Conservation (phyloP, 768 basidiomycete genomes). For the Pholiota microspora region DNA sequence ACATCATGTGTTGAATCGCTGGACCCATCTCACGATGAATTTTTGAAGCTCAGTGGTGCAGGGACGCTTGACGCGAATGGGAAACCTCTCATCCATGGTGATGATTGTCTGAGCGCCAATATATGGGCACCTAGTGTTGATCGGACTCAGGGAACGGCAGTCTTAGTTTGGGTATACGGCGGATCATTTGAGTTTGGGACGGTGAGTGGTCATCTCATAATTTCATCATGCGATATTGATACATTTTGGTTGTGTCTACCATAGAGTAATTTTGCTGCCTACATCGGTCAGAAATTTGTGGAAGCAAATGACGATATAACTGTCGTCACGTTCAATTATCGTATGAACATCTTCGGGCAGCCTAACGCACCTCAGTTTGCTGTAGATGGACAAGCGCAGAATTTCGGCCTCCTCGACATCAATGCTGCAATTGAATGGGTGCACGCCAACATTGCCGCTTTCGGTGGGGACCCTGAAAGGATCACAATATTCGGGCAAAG, state of each 20-base stretch:
- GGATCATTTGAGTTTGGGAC: constrained; percentile 35
- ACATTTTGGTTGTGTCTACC: not conserved
- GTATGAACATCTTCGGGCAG: constrained; percentile 37
- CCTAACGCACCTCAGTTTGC: constrained; percentile 37
- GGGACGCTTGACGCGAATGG: constrained; percentile 15
- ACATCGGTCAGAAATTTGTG: constrained; percentile 30
- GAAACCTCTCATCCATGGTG: constrained; percentile 27
- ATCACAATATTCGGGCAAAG: constrained; percentile 36
- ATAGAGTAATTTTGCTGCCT: constrained; percentile 28
- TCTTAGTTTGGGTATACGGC: constrained; percentile 37
- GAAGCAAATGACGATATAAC: constrained; percentile 32
- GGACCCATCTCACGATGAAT: constrained; percentile 18
- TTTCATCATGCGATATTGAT: too few species aligned
- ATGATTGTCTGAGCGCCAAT: constrained; percentile 36
- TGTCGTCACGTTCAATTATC: constrained; percentile 37
- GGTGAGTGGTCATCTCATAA: constrained; percentile 18
- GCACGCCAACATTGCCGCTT: constrained; percentile 43
- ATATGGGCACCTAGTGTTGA: constrained; percentile 33
- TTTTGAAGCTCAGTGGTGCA: constrained; percentile 23
- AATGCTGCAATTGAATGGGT: constrained; percentile 48
- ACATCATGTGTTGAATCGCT: constrained; percentile 29
- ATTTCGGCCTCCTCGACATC: constrained; percentile 37
- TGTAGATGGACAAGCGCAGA: constrained; percentile 24
- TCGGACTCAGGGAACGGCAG: constrained; percentile 33
- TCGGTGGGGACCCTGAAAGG: constrained; percentile 39